Percentiles rank a stretch among this genome's conserved stretches.
Evolutionary conservation across 2,329 filamentous ascomycete genomes (phyloP).

Genomic region (Lasiodiplodia sp.): DNA sequence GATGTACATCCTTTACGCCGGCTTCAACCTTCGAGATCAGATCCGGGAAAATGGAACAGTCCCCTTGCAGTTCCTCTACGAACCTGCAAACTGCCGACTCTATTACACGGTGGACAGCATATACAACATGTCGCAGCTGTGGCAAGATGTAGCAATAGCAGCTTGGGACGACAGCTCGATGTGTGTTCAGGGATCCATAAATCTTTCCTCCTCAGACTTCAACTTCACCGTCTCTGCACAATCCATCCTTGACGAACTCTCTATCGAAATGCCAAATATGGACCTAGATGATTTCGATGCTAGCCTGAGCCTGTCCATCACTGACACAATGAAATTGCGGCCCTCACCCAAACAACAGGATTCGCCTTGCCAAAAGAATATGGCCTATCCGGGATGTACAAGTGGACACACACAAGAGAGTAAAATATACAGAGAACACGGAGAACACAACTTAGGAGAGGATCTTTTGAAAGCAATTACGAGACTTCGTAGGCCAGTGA

Average conservation of each 20-base stretch:
- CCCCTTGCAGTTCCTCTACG: slow-evolving; percentile 49
- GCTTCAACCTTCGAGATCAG: slow-evolving; percentile 49
- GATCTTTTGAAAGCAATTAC: no score
- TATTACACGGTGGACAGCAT: slow-evolving; percentile 47
- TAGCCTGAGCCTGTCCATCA: not conserved
- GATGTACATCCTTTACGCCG: slow-evolving; percentile 35
- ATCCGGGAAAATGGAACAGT: slow-evolving; percentile 41
- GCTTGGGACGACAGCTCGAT: slow-evolving; percentile 40
- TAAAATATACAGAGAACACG: no score
- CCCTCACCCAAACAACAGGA: no score
- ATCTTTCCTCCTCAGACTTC: not conserved
- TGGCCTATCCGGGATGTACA: no score
- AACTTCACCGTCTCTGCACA: not conserved
- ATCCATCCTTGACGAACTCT: not conserved
- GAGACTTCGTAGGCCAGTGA: no score
- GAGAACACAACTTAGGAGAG: no score
- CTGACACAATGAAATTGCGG: no score
- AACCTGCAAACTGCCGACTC: slow-evolving; percentile 49
- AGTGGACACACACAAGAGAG: no score
- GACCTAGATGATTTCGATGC: not conserved
- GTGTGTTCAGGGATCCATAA: slow-evolving; percentile 42
- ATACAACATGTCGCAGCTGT: slow-evolving; percentile 47
- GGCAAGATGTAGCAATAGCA: slow-evolving; percentile 45
- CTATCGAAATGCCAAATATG: not conserved
- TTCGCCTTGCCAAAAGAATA: no score